Base-by-base conservation (phyloP, 2,329 filamentous ascomycete species). In the Ophiostoma himal-ulmi region DNA sequence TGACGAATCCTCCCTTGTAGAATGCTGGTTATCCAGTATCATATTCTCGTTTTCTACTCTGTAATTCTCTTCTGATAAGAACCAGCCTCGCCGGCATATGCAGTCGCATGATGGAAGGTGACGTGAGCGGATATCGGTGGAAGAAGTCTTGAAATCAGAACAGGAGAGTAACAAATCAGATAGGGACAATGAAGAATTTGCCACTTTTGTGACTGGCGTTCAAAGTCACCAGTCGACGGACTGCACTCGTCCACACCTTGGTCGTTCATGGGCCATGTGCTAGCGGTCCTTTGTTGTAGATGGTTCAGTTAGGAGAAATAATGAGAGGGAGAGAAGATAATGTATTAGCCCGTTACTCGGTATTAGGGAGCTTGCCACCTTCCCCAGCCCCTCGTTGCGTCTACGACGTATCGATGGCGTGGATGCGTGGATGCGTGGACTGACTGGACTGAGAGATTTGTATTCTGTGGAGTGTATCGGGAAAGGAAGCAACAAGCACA, bases 321-420 rank as follows among this genome's bases (percentile, higher is more conserved):
- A 17, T 20, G 17, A 48, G 14, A 20, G 14, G n/a, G 17, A 17
- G 14, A 48, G 6, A 48, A 20, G 20, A 20, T 1, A 20, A 48
- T 48, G 17, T 14, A 48, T 17, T 48, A 17, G 6, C 14, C 37
- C 1, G n/a, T 30, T 30, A 30, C 30, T 30, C 30, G 4, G 30
- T 30, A 30, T 30, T 30, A 30, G 6, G 44, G 17, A 48, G 44
- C 44, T 20, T 20, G 44, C n/a, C 44, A 48, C 44, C 17, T 48
- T 30, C 30, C 44, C 44, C 44, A 48, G 44, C 44, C 57, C 57
- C 57, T 62, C 14, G 57, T 62, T 62, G 57, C 57, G 57, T 62
- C 57, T 62, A 62, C 57, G 57, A 62, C 57, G 57, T 62, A 34
- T 62, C 26, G 52, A 48, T 62, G 57, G 57, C n/a, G 60, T 34